Base-by-base conservation (phyloP, 139 green algal species). In the Mesostigma viride region DNA sequence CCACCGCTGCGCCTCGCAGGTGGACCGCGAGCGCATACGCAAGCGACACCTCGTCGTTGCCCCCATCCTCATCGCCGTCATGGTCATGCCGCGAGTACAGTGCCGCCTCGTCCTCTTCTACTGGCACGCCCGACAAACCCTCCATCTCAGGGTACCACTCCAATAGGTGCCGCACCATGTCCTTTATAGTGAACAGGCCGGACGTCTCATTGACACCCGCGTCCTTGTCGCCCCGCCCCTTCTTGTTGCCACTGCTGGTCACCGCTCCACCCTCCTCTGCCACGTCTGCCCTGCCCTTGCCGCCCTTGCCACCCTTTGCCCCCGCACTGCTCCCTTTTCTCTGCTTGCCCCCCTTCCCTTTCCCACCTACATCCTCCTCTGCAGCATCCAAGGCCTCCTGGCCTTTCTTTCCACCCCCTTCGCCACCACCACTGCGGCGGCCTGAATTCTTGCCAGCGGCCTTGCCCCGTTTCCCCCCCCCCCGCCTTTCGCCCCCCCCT, bases 1-100 rank as follows among this genome's bases (percentile, higher is more conserved):
- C 63, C n/a, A 89, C 45, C 1, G 82, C 82, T 6, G 70, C 65
- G 0, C 74, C 75, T 26, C 79, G 67, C 14, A 95, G 59, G 47
- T 81, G 44, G 44, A 70, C 62, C 3, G 78, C 81, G 1, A 86
- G 28, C 0, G 62, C 69, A 1, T 53, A 11, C 20, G 73, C 71
- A 4, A 90, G 60, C 28, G 35, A 34, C n/a, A 64, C 46, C 2
- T 35, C 40, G 40, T 8, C 48, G 40, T 53, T 53, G 14, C 40
- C 40, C 14, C 40, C 14, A 53, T 53, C 40, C n/a, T n/a, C n/a
- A n/a, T n/a, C n/a, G n/a, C n/a, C n/a, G n/a, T n/a, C n/a, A n/a
- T n/a, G n/a, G n/a, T n/a, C n/a, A n/a, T n/a, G n/a, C n/a, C n/a
- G n/a, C n/a, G n/a, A n/a, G n/a, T n/a, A n/a, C n/a, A n/a, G n/a